Evolutionary conservation across 2,329 filamentous ascomycete species (phyloP), one percentile per base, ranked within the genome.

Genomic region (Fusarium dimerum): DNA sequence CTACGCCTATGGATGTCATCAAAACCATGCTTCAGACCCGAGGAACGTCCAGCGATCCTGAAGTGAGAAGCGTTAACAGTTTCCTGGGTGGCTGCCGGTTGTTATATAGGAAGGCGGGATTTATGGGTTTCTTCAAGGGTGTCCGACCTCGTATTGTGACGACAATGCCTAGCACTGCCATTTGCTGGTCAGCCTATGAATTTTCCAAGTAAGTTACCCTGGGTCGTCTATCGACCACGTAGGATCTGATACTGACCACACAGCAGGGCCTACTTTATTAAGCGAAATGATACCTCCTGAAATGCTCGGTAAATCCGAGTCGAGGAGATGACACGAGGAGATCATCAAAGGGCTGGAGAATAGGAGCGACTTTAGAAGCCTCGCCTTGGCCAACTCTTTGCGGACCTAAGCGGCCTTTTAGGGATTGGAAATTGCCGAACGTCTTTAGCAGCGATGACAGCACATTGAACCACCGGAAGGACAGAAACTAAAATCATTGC

Each of bases 91-190:
- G 92, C 8, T 93, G 91, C 57, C 80, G 81, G 57, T 85, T 97
- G 53, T 86, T 97, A 59, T 89, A 92, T 71, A 83, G 84, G 64
- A 85, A 92, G 67, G 93, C 96, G 69, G 94, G 94, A 36, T 80
- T 89, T 66, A 79, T 78, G 51, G 94, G 94, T 4, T 99, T 97
- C 75, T 92, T 97, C 76, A 92, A 95, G 69, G 94, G 94, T 41
- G 84, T 97, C 69, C 87, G 89, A 64, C 94, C 94, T 43, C 83
- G 94, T 66, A 88, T 99, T 44, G 86, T 99, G 57, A 97, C 92
- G 11, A 96, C 94, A 2, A 97, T 97, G 89, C 94, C 94, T 17
- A 97, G 92, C 76, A 99, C 94, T 34, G 94, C 94, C n/a, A 99
- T 99, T 68, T 99, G 94, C 80, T 99, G 94, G 94, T 94, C 84